Base-by-base conservation (phyloP, 83 land plant genomes). In the Thuja plicata region DNA sequence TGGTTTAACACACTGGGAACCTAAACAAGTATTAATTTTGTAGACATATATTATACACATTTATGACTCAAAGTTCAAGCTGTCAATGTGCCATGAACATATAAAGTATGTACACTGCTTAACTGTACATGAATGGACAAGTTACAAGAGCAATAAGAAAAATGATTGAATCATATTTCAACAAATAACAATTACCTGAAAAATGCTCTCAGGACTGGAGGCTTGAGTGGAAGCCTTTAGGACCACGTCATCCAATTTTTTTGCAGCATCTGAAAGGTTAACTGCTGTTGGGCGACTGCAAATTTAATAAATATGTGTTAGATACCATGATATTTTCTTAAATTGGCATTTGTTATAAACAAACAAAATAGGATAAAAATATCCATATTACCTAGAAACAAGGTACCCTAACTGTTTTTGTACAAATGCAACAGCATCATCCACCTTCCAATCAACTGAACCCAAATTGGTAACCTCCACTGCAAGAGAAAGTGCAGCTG, bases 241-340 rank as follows among this genome's bases (percentile, higher is more conserved):
- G 46, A 95, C 88, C 52, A 93, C 57, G 27, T 91, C 77, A 55
- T 90, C 87, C 80, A 98, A 92, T 80, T 94, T 97, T 43, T 88
- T 87, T 11, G 97, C 97, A 91, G 99, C 99, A 93, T 98, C 99
- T 38, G 94, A 91, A 43, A 98, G 99, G 91, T 98, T 98, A 52
- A 98, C 99, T 87, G 99, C 99, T 87, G 99, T 98, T 88, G 99
- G 99, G 66, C 99, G 99, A 88, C 99, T 98, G 95, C 86, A 90
- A 84, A 89, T 27, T 34, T 34, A 87, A 16, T 66, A 85, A 74
- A 57, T 9, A 62, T 8, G 85, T 17, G 19, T 52, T 24, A 86
- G 10, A 8, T 32, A 57, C 32, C 73, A 37, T 86, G 57, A 54
- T 3, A 15, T 54, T 54, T 54, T 54, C 57, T 54, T 24, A 32